Evolutionary conservation across 2,329 filamentous ascomycete species (phyloP).

Genomic region (Fusarium marasasianum): DNA sequence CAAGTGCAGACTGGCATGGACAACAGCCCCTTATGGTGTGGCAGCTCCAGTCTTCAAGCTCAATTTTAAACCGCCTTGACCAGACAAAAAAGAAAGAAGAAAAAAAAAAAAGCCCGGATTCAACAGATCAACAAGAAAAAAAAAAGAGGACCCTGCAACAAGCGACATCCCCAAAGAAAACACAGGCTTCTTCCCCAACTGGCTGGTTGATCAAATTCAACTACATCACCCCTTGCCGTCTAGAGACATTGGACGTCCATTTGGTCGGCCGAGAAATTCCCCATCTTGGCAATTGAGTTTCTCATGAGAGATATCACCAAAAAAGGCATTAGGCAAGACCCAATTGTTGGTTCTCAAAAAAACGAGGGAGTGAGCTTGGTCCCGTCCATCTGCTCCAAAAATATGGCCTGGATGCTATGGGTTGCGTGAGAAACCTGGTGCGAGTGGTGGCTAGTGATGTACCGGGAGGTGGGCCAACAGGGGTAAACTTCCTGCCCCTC

Average conservation of each 20-base stretch:
- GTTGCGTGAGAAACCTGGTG: constrained; percentile 26
- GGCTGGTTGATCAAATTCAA: constrained; percentile 23
- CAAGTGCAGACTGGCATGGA: constrained; percentile 16
- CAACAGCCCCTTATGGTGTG: constrained; percentile 10
- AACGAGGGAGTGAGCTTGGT: constrained; percentile 7
- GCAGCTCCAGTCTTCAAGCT: constrained; percentile 33
- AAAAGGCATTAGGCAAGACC: not conserved
- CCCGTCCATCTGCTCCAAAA: constrained; percentile 5
- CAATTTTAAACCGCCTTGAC: constrained; percentile 26
- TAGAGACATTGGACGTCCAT: not conserved
- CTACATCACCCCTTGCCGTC: constrained; percentile 14
- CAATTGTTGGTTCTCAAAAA: constrained; percentile 12
- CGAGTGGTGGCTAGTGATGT: constrained; percentile 33
- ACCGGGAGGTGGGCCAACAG: constrained; percentile 23
- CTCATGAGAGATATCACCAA: not conserved
- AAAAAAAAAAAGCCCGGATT: constrained; percentile 34
- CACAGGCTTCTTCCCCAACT: constrained; percentile 39
- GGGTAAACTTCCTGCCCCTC: constrained; percentile 15
- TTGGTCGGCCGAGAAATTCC: constrained; percentile 8
- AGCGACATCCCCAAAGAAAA: constrained; percentile 44
- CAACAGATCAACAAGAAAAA: constrained; percentile 45
- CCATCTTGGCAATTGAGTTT: constrained; percentile 10
- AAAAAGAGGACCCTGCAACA: constrained; percentile 39
- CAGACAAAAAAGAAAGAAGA: not conserved
- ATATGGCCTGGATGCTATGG: not conserved